Evolutionary conservation across 768 basidiomycete species (phyloP), one percentile per base, ranked within the genome.

Genomic region (Tephrocybe sp.): DNA sequence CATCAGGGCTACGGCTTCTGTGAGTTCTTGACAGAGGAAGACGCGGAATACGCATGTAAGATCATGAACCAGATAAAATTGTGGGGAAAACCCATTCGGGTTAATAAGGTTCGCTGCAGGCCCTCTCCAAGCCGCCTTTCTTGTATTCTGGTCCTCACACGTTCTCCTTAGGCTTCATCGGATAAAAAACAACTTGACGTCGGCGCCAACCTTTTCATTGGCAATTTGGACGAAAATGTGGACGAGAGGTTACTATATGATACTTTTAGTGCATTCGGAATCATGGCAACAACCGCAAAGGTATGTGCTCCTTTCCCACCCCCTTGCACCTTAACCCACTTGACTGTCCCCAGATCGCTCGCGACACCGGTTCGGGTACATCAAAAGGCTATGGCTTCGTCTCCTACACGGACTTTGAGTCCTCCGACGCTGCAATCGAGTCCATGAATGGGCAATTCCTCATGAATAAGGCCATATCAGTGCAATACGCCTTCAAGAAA

Each of bases 41-140:
- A 98, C 72, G 94, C 97, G 54, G 97, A 99, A 71, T 99, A 99
- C 69, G 96, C 94, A 50, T 98, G 96, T 80, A 97, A 98, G 79
- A 98, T 98, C 60, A 98, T 98, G 96, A 99, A 99, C 67, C 96
- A 98, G 78, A 98, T 99, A 66, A 99, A 99, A 70, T 70, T 99
- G 45, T 99, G 90, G 83, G 97, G 97, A 21, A 98, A 98, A 66
- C 97, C 97, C 26, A 97, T 99, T 51, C 80, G 97, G 57, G 96
- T 99, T 56, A 98, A 98, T 79, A 99, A 98, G 87, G 93, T 90
- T 56, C 63, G 85, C 73, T 42, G 37, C 59, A 64, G 60, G 9
- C 15, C 36, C 21, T 22, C 9, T 18, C 21, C 44, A 30, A 9
- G 11, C 21, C 24, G 24, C 28, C 42, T 25, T 36, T 34, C 31